These are phyloP conservation scores for Sutorius eximius DNA, from an alignment of 1,284 basidiomycete species.

Conservation along the genomic window DNA sequence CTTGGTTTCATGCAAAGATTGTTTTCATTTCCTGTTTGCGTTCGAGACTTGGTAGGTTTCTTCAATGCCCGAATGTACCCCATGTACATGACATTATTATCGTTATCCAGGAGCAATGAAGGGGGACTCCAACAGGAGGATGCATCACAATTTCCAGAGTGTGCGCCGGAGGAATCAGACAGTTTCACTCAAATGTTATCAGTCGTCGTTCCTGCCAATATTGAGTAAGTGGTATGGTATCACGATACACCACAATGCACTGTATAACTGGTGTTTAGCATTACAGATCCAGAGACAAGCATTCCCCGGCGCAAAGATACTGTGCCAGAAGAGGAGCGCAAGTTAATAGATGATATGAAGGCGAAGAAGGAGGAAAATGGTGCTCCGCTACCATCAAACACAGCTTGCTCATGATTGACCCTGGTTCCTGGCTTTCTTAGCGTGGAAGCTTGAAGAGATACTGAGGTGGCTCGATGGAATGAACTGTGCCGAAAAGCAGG, in stretches of 20 bases:
- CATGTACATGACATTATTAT: not conserved
- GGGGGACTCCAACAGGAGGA: not conserved
- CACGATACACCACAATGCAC: not conserved
- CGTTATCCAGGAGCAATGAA: not conserved
- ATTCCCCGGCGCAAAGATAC: not conserved
- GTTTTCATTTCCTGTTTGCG: not conserved
- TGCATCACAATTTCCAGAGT: not conserved
- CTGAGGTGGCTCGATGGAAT: not conserved
- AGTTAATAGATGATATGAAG: not conserved
- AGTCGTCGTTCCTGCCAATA: not conserved
- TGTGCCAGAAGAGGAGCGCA: too few relatives aligned
- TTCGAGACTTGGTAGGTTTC: not conserved
- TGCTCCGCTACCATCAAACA: not conserved
- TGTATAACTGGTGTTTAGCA: not conserved
- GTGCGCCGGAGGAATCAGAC: not conserved
- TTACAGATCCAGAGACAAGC: too few relatives aligned
- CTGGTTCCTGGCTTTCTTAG: not conserved
- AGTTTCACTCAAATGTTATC: not conserved
- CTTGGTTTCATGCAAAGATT: not conserved
- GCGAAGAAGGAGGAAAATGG: not conserved
- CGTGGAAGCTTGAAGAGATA: not conserved
- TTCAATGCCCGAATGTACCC: not conserved
- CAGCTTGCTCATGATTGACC: not conserved
- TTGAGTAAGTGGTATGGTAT: not conserved
- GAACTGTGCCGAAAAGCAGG: slow-evolving; percentile 4